Evolutionary conservation across 441 rosid genomes (phyloP), one percentile per base, ranked within the genome.

Genomic region (Corymbia citriodora): DNA sequence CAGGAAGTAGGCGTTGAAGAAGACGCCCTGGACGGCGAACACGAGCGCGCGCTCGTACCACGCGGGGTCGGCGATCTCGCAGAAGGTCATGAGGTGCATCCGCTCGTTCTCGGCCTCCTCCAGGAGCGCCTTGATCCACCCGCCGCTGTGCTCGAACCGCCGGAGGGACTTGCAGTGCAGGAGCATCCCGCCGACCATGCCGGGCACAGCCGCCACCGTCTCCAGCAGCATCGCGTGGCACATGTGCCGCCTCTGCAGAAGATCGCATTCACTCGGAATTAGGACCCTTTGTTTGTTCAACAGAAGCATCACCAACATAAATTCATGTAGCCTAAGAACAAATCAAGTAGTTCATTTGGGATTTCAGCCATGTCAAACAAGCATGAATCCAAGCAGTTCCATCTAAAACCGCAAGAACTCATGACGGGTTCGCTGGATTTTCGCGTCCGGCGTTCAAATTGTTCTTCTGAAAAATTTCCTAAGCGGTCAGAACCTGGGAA

Each of bases 81-180:
- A 92, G 93, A 97, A 95, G 8, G 99, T 98, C 99, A 98, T 98
- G 13, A 98, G 93, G 91, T 98, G 99, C 99, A 98, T 98, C 31
- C 99, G 94, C 93, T 97, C 98, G 87, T 98, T 97, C 92, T 98
- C 99, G 1, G 99, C 99, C 92, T 98, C 99, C 79, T 98, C 99
- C 1, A 97, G 92, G 54, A 98, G 89, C 23, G 98, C 98, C 92
- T 97, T 98, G 90, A 96, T 96, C 99, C 99, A 98, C 13, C 99
- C 99, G 0, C 99, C 99, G 36, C 98, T 97, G 45, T 96, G 99
- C 90, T 98, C 96, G 92, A 98, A 98, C 55, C 94, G 90, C 57
- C 99, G 90, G 2, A 98, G 95, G 0, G 98, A 98, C 85, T 95
- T 96, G 90, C 94, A 92, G 87, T 96, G 99, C 89, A 96, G 94